phyloP scores from a whole-genome alignment of 306 rosid genomes.

The Urtica urens region DNA sequence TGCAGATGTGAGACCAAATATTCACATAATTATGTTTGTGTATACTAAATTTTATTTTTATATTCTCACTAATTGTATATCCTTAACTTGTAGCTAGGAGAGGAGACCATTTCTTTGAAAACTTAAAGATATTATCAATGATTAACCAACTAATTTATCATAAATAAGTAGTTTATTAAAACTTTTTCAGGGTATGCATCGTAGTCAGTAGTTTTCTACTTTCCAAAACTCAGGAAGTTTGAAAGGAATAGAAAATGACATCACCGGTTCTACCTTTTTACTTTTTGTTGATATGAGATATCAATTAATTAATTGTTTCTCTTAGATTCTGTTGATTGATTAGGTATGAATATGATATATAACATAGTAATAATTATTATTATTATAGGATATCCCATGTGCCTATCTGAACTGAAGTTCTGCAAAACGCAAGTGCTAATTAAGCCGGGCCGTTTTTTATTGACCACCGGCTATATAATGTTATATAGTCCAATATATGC shows the following conservation, averaged over 20 bases:
- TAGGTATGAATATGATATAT: background rate
- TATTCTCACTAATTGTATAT: too few relatives aligned
- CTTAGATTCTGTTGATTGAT: background rate
- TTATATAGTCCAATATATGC: background rate
- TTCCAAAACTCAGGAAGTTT: too few relatives aligned
- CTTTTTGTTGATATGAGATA: too few relatives aligned
- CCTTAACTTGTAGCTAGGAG: too few relatives aligned
- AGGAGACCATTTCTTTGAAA: background rate
- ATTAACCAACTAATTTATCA: background rate
- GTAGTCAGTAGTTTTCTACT: too few relatives aligned
- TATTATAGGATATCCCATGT: background rate
- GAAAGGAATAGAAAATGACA: too few relatives aligned
- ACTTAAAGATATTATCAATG: background rate
- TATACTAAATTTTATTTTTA: background rate
- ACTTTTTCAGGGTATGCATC: too few relatives aligned
- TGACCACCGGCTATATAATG: slow-evolving; percentile 4
- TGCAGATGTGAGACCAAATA: slow-evolving; percentile 1
- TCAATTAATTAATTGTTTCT: too few relatives aligned
- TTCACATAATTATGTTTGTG: background rate
- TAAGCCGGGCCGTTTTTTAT: slow-evolving; percentile 12
- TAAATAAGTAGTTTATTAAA: background rate
- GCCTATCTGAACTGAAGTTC: background rate
- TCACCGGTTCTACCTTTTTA: too few relatives aligned
- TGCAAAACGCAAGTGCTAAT: slow-evolving; percentile 1
- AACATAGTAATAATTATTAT: background rate